These are phyloP conservation scores for Odontarrhena argentea DNA, from an alignment of 345 rosid species.

Conservation along the genomic window DNA sequence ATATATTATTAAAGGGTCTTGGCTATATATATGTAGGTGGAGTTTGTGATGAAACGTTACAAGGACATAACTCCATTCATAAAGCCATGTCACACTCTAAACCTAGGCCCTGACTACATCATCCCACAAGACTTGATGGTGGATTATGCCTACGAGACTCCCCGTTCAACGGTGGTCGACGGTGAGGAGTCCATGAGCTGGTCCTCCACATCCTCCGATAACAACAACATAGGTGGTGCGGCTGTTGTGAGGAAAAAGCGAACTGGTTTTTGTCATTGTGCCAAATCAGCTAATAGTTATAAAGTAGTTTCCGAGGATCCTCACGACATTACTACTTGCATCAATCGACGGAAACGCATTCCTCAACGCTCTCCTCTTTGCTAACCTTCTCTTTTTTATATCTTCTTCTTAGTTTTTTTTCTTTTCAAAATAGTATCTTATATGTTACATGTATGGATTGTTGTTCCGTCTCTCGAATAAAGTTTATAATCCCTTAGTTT, in stretches of 20 bases:
- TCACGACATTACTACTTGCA: constrained; percentile 60
- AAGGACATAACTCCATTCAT: constrained; percentile 67
- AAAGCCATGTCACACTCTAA: constrained; percentile 64
- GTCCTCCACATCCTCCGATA: constrained; percentile 68
- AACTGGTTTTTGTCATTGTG: constrained; percentile 62
- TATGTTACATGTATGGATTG: constrained; percentile 36
- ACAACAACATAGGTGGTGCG: constrained; percentile 44
- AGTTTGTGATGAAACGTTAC: constrained; percentile 78
- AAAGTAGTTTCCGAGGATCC: constrained; percentile 52
- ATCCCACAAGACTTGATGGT: constrained; percentile 68
- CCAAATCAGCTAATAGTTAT: constrained; percentile 52
- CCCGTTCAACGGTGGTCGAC: constrained; percentile 70
- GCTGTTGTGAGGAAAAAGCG: constrained; percentile 73
- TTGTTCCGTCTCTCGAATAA: constrained; percentile 21
- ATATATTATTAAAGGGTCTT: not conserved
- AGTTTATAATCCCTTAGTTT: constrained; percentile 14
- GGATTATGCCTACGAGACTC: constrained; percentile 59
- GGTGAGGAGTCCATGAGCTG: constrained; percentile 77
- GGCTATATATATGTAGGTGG: constrained; percentile 58
- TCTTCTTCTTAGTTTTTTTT: constrained; percentile 14
- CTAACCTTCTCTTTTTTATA: constrained; percentile 37
- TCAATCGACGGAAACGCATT: constrained; percentile 86
- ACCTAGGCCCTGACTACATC: constrained; percentile 84
- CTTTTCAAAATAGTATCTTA: constrained; percentile 33
- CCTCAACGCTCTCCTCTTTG: constrained; percentile 94